These are phyloP conservation scores for Limonium bicolor DNA, from an alignment of 148 eudicot genomes.

Conservation along the genomic window DNA sequence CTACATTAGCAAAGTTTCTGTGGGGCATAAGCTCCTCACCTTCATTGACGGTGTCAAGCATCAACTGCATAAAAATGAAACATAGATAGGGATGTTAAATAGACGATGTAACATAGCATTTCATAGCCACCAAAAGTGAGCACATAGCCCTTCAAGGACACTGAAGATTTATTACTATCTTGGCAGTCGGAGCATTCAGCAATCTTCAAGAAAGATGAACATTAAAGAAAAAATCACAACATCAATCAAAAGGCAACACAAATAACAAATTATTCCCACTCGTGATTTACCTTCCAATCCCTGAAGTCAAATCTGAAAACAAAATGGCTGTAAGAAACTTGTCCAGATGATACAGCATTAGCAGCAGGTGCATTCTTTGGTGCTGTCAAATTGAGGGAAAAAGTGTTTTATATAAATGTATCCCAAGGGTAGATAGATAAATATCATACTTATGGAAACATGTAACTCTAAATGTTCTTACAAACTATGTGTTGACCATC, in stretches of 20 bases:
- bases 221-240: background rate
- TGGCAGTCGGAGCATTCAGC: too few species aligned
- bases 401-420: background rate
- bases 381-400: slow-evolving; percentile 21
- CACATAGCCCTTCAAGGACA: too few species aligned
- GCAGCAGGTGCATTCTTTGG: slow-evolving; percentile 93
- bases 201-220: background rate
- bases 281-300: slow-evolving; percentile 99
- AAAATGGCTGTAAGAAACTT: slow-evolving; percentile 59
- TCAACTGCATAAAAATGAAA: slow-evolving; percentile 60
- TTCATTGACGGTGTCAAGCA: slow-evolving; percentile 41
- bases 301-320: slow-evolving; percentile 73
- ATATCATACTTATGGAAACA: background rate
- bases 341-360: slow-evolving; percentile 48
- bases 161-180: too few species aligned
- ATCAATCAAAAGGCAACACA: background rate
- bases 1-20: slow-evolving; percentile 17
- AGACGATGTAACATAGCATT: too few species aligned
- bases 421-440: background rate
- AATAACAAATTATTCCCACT: background rate
- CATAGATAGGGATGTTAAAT: too few species aligned
- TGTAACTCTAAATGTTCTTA: slow-evolving; percentile 21
- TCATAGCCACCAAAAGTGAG: too few species aligned
- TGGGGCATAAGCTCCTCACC: slow-evolving; percentile 93
- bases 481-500: slow-evolving; percentile 65